Conservation (phyloP, 345 rosid genomes). For the Hibiscus syriacus region DNA sequence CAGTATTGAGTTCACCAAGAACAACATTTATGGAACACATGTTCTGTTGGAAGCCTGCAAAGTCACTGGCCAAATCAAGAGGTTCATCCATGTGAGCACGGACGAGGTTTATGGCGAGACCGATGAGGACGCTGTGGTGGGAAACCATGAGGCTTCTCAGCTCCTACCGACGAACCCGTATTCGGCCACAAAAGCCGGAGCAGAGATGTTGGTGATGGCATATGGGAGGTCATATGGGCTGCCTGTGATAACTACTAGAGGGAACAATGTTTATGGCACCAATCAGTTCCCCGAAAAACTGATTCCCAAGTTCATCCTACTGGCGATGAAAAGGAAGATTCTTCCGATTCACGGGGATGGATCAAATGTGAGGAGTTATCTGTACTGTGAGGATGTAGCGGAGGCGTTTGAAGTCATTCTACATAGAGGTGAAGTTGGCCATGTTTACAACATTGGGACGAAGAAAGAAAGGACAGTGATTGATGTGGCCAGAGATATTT, state of each 20-base stretch:
- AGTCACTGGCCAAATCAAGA: not conserved
- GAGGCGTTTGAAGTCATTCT: slow-evolving; percentile 62
- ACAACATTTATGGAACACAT: not conserved
- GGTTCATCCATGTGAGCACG: not conserved
- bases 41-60: not conserved
- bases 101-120: not conserved
- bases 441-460: slow-evolving; percentile 44
- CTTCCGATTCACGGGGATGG: slow-evolving; percentile 24
- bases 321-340: slow-evolving; percentile 51
- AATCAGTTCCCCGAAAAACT: slow-evolving; percentile 48
- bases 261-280: slow-evolving; percentile 68
- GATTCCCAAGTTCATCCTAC: slow-evolving; percentile 30
- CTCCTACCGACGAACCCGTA: not conserved
- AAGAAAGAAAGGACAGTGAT: slow-evolving; percentile 37
- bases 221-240: slow-evolving; percentile 32
- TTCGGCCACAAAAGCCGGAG: not conserved
- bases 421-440: slow-evolving; percentile 66
- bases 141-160: not conserved
- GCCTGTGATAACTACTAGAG: slow-evolving; percentile 64
- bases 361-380: slow-evolving; percentile 51
- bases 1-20: not conserved
- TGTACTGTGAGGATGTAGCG: slow-evolving; percentile 62
- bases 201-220: not conserved
- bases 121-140: not conserved
- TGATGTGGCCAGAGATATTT: slow-evolving; percentile 54